Evolutionary conservation across 2,329 filamentous ascomycete species (phyloP), one percentile per base, ranked within the genome.

Genomic region (Albophoma yamanashiensis): DNA sequence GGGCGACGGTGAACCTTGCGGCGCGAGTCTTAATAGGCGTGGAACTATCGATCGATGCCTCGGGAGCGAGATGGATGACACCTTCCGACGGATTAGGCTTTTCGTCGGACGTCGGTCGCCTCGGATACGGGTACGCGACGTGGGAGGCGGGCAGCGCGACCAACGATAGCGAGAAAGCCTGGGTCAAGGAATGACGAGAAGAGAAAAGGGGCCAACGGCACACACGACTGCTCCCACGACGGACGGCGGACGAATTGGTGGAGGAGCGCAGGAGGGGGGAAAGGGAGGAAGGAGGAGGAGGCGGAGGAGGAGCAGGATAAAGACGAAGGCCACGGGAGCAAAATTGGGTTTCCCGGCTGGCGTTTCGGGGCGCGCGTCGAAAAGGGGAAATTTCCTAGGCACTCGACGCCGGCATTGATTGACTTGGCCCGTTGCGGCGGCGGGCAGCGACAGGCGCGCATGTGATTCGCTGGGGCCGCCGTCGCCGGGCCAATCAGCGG

Each of bases 301-400:
- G 67, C 63, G n/a, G n/a, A 64, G 67, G 67, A 63, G 66, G 63
- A 67, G 55, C 60, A 58, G 64, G 63, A 65, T 63, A 64, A 66
- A 61, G 53, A 64, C 45, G 58, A 50, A 53, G 55, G 58, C 59
- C 59, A 63, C 61, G 59, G 59, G 57, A 56, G 43, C 39, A 55
- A 60, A 43, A 59, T 60, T 55, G 42, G 47, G 31, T 40, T 34
- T 22, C 31, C 42, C n/a, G 22, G 50, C 39, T 57, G 56, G 56
- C 55, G 57, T 60, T 53, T 58, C 39, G 57, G 60, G 56, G 40
- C 64, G 63, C 64, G 65, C 68, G 61, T 57, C 61, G 56, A 73
- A 74, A 74, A 73, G 71, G 72, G 71, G 72, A 74, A 74, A 73
- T 72, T 71, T 70, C 25, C 15, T 25, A 5, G 9, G 8, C 39